Evolutionary conservation across 75 land plant genomes (phyloP), one percentile per base, ranked within the genome.

Genomic region (Isoetes taiwanensis): DNA sequence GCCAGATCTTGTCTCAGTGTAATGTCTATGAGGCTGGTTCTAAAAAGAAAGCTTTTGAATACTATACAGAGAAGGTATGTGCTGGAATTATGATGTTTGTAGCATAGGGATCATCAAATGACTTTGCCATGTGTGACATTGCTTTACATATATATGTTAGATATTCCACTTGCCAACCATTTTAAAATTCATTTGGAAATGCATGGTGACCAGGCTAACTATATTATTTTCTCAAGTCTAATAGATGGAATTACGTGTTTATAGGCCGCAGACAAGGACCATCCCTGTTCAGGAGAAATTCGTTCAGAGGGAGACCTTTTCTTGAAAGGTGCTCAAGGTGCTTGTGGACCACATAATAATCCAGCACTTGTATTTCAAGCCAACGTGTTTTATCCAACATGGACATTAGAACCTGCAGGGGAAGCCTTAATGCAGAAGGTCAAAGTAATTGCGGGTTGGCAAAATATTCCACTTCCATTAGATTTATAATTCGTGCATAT

Each of bases 21-120:
- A 88, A 89, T 48, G 76, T 93, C 40, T 93, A 93, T 65, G 95
- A 93, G 70, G 95, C 98, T 35, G 98, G 95, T 20, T 59, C 75
- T 26, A 79, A 81, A 69, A 84, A 81, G 57, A 41, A 61, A 17
- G 85, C 82, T 28, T 84, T 84, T 39, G 82, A 79, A 55, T 81
- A 84, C 56, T 52, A 72, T 33, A 72, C 74, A 31, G 98, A 93
- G 63, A 83, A 93, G 89, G 98, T 84, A 66, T 19, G 20, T 24
- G 32, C 12, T 35, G 14, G 14, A 34, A 25, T 1, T 34, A 38
- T 52, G 3, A 29, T 69, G 32, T 24, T 28, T 61, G 0, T 31
- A 27, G 27, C 28, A 12, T 53, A n/a, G n/a, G 31, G 21, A 31
- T 25, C n/a, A 0, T 39, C 12, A 39, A 16, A 16, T 17, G 19